Conservation (phyloP, 768 basidiomycete species). For the Suillus americanus region DNA sequence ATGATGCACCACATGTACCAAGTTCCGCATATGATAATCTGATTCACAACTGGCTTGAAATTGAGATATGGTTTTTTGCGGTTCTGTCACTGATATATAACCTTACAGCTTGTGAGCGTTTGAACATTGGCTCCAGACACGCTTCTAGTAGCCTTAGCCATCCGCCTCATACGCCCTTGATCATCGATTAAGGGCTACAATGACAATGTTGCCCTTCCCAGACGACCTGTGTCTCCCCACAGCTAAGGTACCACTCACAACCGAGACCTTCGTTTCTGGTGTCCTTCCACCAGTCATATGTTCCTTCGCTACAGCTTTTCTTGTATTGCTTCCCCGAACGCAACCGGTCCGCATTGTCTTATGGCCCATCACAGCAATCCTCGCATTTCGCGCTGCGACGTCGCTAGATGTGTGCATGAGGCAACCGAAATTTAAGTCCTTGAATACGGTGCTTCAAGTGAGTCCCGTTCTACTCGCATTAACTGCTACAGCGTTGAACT, state of each 20-base stretch:
- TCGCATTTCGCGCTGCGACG: no score
- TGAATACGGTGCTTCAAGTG: slow-evolving; percentile 14
- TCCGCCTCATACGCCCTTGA: background rate
- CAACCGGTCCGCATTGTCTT: slow-evolving; percentile 43
- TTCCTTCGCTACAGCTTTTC: slow-evolving; percentile 50
- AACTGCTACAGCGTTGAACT: background rate
- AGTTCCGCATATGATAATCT: no score
- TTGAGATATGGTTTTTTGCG: no score
- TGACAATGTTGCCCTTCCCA: background rate
- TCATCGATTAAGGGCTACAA: no score
- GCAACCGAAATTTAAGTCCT: background rate
- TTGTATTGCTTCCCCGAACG: slow-evolving; percentile 48
- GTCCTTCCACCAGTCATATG: slow-evolving; percentile 41
- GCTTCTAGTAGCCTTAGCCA: background rate
- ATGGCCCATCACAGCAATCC: slow-evolving; percentile 45
- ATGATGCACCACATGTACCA: no score
- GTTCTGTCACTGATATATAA: no score
- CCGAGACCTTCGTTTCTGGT: slow-evolving; percentile 33
- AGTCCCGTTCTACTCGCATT: background rate
- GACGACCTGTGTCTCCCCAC: slow-evolving; percentile 10
- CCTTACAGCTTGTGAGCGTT: background rate
- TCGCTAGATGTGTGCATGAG: slow-evolving; percentile 11
- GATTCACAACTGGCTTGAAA: no score
- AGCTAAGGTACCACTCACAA: slow-evolving; percentile 30
- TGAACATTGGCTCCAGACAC: background rate